phyloP scores from a whole-genome alignment of 202 grass and related monocot species.

The Setaria italica region DNA sequence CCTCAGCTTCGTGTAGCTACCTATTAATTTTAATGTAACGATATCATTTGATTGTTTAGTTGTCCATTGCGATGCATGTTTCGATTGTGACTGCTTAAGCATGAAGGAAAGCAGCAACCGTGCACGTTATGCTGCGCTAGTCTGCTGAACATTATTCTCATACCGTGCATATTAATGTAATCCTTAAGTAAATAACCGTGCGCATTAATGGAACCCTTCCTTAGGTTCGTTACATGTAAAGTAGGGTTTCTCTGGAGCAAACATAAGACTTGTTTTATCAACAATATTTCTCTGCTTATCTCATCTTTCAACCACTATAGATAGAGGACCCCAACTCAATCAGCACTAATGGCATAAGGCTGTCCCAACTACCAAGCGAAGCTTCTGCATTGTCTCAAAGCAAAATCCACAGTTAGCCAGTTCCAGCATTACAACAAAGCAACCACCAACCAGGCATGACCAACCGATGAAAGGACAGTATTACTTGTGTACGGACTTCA shows the following conservation, averaged over 20 bases:
- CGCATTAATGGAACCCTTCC: no score
- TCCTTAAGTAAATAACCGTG: no score
- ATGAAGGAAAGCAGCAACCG: background rate
- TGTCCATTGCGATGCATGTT: background rate
- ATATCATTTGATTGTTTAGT: background rate
- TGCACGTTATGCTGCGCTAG: background rate
- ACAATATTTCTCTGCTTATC: background rate
- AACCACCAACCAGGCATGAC: background rate
- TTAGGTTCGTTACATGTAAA: no score
- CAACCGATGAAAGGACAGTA: background rate
- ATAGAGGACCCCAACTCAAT: background rate
- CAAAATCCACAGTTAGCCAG: background rate
- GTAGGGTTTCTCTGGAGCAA: no score
- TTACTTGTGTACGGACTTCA: conserved; percentile 52
- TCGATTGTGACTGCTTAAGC: background rate
- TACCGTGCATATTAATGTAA: no score
- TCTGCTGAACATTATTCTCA: background rate
- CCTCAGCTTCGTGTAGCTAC: conserved; percentile 35
- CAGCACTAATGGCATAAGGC: no score
- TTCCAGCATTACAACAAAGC: no score
- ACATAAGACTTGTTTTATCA: background rate
- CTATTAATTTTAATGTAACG: conserved; percentile 26
- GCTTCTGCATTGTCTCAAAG: background rate
- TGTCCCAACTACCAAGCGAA: background rate
- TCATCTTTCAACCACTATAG: background rate